Evolutionary conservation across 345 rosid genomes (phyloP).

Genomic region (Citrus sinensis): DNA sequence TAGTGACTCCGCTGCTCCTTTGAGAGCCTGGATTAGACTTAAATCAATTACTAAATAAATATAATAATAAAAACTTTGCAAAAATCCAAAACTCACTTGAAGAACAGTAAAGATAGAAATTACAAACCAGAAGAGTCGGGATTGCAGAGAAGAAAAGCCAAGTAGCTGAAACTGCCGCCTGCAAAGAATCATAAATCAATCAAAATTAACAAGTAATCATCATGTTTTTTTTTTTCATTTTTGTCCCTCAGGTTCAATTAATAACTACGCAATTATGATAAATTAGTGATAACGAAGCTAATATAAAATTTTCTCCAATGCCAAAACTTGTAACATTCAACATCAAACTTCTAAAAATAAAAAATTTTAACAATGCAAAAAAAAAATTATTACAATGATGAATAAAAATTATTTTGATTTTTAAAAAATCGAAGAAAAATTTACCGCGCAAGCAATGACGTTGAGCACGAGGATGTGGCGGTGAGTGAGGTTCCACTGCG

Average conservation of each 20-base stretch:
- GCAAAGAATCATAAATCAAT: slow-evolving; percentile 11
- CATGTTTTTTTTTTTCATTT: too few relatives aligned
- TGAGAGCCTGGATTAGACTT: slow-evolving; percentile 45
- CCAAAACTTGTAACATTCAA: background rate
- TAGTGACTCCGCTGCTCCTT: slow-evolving; percentile 81
- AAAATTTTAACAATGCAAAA: background rate
- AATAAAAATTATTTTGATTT: background rate
- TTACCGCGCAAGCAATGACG: slow-evolving; percentile 58
- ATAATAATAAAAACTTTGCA: background rate
- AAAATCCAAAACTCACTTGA: background rate
- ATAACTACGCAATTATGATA: background rate
- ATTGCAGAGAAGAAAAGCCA: slow-evolving; percentile 88
- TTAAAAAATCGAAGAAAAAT: slow-evolving; percentile 5
- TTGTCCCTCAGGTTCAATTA: background rate
- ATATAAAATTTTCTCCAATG: background rate
- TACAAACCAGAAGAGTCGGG: slow-evolving; percentile 73
- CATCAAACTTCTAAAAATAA: background rate
- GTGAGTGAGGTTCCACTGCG: slow-evolving; percentile 60
- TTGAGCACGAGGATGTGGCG: slow-evolving; percentile 64
- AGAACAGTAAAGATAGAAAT: background rate
- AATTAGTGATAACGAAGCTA: background rate
- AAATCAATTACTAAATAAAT: background rate
- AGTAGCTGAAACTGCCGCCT: slow-evolving; percentile 77
- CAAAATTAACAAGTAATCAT: background rate
- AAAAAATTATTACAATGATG: background rate